Percentiles rank a stretch among this genome's conserved stretches.
These are phyloP conservation scores for Apiospora sp. DNA, from an alignment of 2,329 filamentous ascomycete genomes.

Conservation along the genomic window DNA sequence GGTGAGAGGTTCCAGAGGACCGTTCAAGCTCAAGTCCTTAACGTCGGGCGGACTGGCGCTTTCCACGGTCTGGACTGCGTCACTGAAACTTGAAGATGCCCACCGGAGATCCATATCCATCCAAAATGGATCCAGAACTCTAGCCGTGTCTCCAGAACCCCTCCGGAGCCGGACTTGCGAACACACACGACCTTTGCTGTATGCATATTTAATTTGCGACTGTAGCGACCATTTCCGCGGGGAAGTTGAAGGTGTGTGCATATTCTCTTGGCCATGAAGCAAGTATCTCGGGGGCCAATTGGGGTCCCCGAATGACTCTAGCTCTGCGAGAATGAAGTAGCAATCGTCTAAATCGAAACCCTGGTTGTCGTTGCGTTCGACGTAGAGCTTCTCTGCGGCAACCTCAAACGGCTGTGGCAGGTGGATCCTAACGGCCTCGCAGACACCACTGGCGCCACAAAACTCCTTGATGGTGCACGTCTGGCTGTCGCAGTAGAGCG, in stretches of 20 bases:
- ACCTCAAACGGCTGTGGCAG: slow-evolving; percentile 59
- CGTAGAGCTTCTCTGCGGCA: slow-evolving; percentile 58
- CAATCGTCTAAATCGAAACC: slow-evolving; percentile 57
- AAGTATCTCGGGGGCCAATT: slow-evolving; percentile 62
- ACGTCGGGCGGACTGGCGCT: slow-evolving; percentile 50
- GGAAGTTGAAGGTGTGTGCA: slow-evolving; percentile 35
- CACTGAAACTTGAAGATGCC: slow-evolving; percentile 34
- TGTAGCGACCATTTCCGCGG: slow-evolving; percentile 40
- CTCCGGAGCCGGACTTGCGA: slow-evolving; percentile 39
- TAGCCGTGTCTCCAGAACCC: slow-evolving; percentile 33
- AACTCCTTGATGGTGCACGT: slow-evolving; percentile 60
- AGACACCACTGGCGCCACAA: slow-evolving; percentile 55
- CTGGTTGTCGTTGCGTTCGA: slow-evolving; percentile 56
- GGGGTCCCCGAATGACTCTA: slow-evolving; percentile 58
- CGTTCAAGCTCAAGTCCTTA: slow-evolving; percentile 50
- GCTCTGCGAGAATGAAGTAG: slow-evolving; percentile 60
- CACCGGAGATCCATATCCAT: slow-evolving; percentile 45
- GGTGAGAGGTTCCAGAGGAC: slow-evolving; percentile 41
- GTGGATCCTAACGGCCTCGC: slow-evolving; percentile 57
- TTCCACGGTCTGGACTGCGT: not conserved
- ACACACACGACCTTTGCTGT: slow-evolving; percentile 40
- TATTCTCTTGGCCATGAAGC: slow-evolving; percentile 38
- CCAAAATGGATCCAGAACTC: slow-evolving; percentile 32
- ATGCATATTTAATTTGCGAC: slow-evolving; percentile 38
- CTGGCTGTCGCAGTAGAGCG: slow-evolving; percentile 63